Evolutionary conservation across 805 yeast genomes (phyloP).

Genomic region (Starmera dryadoides): DNA sequence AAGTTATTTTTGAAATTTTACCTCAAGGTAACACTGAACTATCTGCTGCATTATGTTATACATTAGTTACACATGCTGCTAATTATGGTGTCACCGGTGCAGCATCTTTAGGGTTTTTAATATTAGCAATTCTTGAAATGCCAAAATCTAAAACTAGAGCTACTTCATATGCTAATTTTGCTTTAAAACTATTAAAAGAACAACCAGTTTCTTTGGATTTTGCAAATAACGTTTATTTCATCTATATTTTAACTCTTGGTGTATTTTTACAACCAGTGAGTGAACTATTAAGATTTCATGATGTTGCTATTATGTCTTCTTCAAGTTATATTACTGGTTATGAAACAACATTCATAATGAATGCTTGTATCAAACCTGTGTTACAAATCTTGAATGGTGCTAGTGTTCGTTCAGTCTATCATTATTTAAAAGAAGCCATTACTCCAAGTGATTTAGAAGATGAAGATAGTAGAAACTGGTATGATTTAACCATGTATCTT

Average conservation of each 20-base stretch:
- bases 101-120: slow-evolving; percentile 32
- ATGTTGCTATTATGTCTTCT: slow-evolving; percentile 15
- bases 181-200: slow-evolving; percentile 29
- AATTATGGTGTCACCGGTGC: slow-evolving; percentile 32
- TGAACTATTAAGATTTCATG: slow-evolving; percentile 24
- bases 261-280: slow-evolving; percentile 31
- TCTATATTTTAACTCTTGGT: slow-evolving; percentile 35
- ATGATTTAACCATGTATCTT: slow-evolving; percentile 4
- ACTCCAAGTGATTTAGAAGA: slow-evolving; percentile 9
- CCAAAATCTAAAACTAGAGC: slow-evolving; percentile 28
- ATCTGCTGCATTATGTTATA: slow-evolving; percentile 25
- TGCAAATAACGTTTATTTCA: slow-evolving; percentile 32
- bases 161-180: slow-evolving; percentile 33
- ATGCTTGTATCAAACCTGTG: slow-evolving; percentile 7
- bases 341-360: slow-evolving; percentile 10
- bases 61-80: slow-evolving; percentile 27
- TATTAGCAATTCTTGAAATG: slow-evolving; percentile 30
- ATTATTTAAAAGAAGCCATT: slow-evolving; percentile 6
- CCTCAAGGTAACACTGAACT: slow-evolving; percentile 21
- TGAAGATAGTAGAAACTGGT: slow-evolving; percentile 8
- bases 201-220: slow-evolving; percentile 27
- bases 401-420: slow-evolving; percentile 8
- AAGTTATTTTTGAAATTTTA: slow-evolving; percentile 29
- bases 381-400: slow-evolving; percentile 8
- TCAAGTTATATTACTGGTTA: slow-evolving; percentile 8